Percentiles rank a stretch among this genome's conserved stretches.
Conservation (phyloP, 2,329 filamentous ascomycete species). For the Colletotrichum tropicale region DNA sequence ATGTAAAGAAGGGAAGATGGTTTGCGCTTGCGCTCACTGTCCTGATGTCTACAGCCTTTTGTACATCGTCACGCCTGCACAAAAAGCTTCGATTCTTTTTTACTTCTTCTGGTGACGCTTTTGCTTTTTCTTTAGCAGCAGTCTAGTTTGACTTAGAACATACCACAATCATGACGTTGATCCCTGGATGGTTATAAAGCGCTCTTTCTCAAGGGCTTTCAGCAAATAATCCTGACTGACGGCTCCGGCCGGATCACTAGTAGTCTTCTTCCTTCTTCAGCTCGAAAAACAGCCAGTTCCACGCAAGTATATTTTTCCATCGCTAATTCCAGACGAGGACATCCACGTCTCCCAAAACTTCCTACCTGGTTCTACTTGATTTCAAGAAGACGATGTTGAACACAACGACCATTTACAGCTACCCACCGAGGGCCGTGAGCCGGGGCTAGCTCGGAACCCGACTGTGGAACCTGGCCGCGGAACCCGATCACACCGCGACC, state of each 20-base stretch:
- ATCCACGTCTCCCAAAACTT: accelerated
- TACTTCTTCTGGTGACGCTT: not conserved
- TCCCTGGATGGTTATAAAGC: not conserved
- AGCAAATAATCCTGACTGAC: not conserved
- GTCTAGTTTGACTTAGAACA: not conserved
- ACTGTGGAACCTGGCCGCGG: not conserved
- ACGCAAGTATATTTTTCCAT: not conserved
- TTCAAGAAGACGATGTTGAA: not conserved
- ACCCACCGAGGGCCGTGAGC: not conserved
- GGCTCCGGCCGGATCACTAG: not conserved
- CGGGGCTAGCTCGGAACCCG: not conserved
- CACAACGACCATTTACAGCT: accelerated
- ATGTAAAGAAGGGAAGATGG: not conserved
- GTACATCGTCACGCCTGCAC: not conserved
- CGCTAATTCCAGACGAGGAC: accelerated
- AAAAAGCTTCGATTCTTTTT: not conserved
- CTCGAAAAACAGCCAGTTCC: not conserved
- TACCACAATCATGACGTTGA: not conserved
- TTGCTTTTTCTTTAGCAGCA: not conserved
- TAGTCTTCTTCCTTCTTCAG: not conserved
- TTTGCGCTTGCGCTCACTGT: not conserved
- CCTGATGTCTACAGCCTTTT: not conserved
- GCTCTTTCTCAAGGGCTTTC: accelerated
- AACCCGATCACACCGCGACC: not conserved
- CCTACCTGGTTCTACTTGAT: not conserved